A percentile compares a stretch with the other conserved stretches of the same genome.
Evolutionary conservation across 2,329 filamentous ascomycete species (phyloP).

Genomic region (Ophiosphaerella korrae): DNA sequence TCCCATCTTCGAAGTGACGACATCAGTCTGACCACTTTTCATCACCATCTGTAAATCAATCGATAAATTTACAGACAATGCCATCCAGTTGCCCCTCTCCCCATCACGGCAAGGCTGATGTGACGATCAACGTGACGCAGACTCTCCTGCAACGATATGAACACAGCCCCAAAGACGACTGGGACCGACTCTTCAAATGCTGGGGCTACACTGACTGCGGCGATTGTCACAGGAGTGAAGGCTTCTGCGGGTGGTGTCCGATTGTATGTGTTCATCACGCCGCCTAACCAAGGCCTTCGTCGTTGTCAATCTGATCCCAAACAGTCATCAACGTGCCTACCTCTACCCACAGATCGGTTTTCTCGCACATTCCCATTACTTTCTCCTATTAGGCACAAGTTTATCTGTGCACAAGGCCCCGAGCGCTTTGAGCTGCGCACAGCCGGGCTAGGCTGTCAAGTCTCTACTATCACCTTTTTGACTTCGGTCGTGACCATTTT

Average conservation of each 20-base stretch:
- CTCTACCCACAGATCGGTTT: slow-evolving; percentile 45
- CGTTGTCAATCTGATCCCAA: neutral
- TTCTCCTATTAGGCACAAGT: slow-evolving; percentile 44
- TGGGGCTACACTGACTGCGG: slow-evolving; percentile 45
- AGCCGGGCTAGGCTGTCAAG: slow-evolving; percentile 51
- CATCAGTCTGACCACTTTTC: too few relatives aligned
- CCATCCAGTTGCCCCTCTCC: slow-evolving; percentile 18
- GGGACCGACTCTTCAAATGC: slow-evolving; percentile 36
- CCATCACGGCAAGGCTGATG: slow-evolving; percentile 3
- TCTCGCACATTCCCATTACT: slow-evolving; percentile 47
- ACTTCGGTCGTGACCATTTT: slow-evolving; percentile 52
- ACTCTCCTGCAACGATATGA: slow-evolving; percentile 32
- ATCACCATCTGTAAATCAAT: neutral
- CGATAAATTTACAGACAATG: slow-evolving; percentile 5
- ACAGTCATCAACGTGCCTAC: slow-evolving; percentile 49
- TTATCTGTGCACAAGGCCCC: slow-evolving; percentile 42
- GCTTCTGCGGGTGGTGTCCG: slow-evolving; percentile 53
- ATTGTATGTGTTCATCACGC: slow-evolving; percentile 36
- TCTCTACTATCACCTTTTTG: slow-evolving; percentile 54
- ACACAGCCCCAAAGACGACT: slow-evolving; percentile 36
- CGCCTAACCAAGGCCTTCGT: neutral
- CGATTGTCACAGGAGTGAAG: slow-evolving; percentile 43
- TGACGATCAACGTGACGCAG: slow-evolving; percentile 26
- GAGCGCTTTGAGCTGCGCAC: slow-evolving; percentile 56
- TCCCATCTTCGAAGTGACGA: neutral